phyloP scores from a whole-genome alignment of 106 monocot species.

The Vanilla planifolia region DNA sequence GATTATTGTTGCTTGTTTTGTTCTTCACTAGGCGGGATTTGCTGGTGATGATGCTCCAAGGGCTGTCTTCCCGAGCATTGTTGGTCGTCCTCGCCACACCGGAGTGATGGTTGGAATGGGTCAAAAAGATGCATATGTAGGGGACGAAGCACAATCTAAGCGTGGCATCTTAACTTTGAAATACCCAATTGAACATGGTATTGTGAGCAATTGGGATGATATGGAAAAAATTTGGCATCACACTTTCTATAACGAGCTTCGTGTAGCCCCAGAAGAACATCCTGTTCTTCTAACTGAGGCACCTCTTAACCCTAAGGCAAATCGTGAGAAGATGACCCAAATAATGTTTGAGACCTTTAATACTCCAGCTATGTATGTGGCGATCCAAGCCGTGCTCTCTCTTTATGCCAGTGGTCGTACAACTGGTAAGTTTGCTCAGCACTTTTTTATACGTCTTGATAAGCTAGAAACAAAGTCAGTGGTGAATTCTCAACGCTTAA shows the following conservation, averaged over 20 bases:
- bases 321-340: conserved; percentile 28
- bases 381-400: conserved; percentile 34
- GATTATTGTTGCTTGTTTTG: neutral
- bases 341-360: conserved; percentile 41
- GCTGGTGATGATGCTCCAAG: conserved; percentile 32
- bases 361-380: conserved; percentile 29
- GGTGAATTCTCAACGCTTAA: too few species aligned
- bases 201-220: conserved; percentile 34
- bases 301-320: conserved; percentile 22
- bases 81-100: conserved; percentile 29
- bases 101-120: conserved; percentile 42
- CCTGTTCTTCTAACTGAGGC: conserved; percentile 23
- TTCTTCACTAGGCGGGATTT: conserved; percentile 17
- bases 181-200: conserved; percentile 30
- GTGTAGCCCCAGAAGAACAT: conserved; percentile 24
- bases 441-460: neutral
- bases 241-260: conserved; percentile 28
- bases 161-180: conserved; percentile 29
- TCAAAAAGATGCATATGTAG: conserved; percentile 33
- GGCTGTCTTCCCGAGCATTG: conserved; percentile 27
- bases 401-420: conserved; percentile 28
- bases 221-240: conserved; percentile 31
- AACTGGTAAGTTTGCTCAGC: conserved; percentile 10
- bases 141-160: conserved; percentile 26
- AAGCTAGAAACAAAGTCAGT: neutral